A percentile compares a stretch with the other conserved stretches of the same genome.
Conservation (phyloP, 148 eudicot genomes). For the Arctostaphylos glauca region DNA sequence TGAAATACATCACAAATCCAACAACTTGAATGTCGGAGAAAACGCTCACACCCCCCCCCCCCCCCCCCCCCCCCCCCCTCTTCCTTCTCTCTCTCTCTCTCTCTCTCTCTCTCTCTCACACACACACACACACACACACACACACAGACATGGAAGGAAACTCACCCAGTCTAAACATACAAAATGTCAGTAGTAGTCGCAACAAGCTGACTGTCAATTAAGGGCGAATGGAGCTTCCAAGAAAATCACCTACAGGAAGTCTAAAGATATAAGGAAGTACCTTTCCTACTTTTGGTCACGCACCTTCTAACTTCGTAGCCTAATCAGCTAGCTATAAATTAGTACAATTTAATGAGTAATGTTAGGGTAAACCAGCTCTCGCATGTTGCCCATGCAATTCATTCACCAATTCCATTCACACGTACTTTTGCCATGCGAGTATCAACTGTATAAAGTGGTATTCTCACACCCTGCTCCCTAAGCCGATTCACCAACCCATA, state of each 20-base stretch:
- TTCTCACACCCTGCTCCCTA: slow-evolving; percentile 54
- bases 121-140: too few relatives aligned
- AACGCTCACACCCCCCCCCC: too few relatives aligned
- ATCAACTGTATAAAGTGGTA: slow-evolving; percentile 58
- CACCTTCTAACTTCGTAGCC: background rate
- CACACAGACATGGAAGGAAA: background rate
- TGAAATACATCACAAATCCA: background rate
- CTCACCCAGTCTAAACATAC: background rate
- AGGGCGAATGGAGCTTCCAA: background rate
- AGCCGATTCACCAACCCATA: slow-evolving; percentile 61
- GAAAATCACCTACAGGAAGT: background rate
- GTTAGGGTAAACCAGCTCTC: background rate
- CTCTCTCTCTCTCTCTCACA: too few relatives aligned
- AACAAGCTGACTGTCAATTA: background rate
- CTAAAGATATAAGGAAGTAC: background rate
- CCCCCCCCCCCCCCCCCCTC: too few relatives aligned
- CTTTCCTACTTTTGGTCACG: background rate
- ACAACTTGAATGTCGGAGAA: background rate
- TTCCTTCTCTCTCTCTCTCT: too few relatives aligned
- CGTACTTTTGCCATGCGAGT: background rate
- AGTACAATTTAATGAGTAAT: background rate
- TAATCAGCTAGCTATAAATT: background rate
- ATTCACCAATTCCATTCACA: slow-evolving; percentile 23
- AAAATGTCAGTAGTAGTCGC: background rate
- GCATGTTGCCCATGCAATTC: background rate